Evolutionary conservation across 805 yeast species (phyloP).

Genomic region (Saccharomycopsis fodiens): DNA sequence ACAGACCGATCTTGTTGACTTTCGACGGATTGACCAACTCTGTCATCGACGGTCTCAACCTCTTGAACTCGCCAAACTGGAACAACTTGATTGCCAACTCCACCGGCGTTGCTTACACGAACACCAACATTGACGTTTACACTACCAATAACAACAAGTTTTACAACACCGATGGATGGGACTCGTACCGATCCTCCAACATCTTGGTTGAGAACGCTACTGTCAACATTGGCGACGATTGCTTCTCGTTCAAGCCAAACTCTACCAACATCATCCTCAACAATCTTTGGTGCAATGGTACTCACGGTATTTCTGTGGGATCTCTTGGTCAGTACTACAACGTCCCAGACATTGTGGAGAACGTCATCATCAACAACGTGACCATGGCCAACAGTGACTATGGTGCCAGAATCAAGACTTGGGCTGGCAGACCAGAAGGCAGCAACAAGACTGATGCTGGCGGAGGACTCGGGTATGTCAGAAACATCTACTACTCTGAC

Average conservation of each 20-base stretch:
- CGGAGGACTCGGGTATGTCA: conserved; percentile 14
- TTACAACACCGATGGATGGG: conserved; percentile 18
- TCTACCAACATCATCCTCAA: conserved; percentile 11
- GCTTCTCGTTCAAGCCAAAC: conserved; percentile 14
- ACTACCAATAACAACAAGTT: conserved; percentile 6
- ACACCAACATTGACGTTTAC: conserved; percentile 9
- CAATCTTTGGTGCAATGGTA: conserved; percentile 14
- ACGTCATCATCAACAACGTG: conserved; percentile 12
- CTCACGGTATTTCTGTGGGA: conserved; percentile 17
- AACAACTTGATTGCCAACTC: conserved; percentile 13
- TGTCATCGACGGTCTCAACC: conserved; percentile 13
- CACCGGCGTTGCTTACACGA: conserved; percentile 13
- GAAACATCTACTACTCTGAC: conserved; percentile 8
- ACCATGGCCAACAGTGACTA: conserved; percentile 14
- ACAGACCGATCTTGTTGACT: conserved; percentile 13
- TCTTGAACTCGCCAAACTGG: conserved; percentile 15
- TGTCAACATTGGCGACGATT: conserved; percentile 15
- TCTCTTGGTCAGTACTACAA: conserved; percentile 16
- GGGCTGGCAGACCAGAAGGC: conserved; percentile 11
- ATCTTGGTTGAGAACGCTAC: conserved; percentile 14
- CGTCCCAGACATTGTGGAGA: conserved; percentile 15
- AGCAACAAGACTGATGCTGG: conserved; percentile 2
- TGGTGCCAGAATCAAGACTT: conserved; percentile 17
- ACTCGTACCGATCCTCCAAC: conserved; percentile 11
- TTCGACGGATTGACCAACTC: conserved; percentile 11